Base-by-base conservation (phyloP, 805 yeast species). In the Blastobotrys parvus region DNA sequence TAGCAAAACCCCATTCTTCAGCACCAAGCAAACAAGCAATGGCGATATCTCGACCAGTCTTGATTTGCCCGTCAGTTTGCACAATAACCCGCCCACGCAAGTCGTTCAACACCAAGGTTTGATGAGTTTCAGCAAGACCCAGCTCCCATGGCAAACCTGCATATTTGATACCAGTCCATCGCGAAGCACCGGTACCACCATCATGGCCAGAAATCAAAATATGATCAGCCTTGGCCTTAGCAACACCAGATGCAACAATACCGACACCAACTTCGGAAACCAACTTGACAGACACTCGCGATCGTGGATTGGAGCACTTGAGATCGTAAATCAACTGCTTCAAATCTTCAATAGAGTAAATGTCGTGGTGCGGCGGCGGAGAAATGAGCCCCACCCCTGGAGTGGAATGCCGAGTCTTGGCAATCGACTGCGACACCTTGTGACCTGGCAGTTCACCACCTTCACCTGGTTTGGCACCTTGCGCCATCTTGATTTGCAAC, bases 151-250 rank as follows among this genome's bases (percentile, higher is more conserved):
- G 97, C 53, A 90, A 74, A 67, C 98, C 97, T 45, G 98, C 96
- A 62, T 89, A 81, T 64, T 89, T 89, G 62, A 90, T 88, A 62
- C 95, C 92, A 17, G 97, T 89, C 87, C 94, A 86, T 64, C 94
- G 78, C 47, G 96, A 90, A 46, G 98, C 98, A 80, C 98, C 98
- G 45, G 98, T 90, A 71, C 98, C 98, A 77, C 98, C 98, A 66
- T 90, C 97, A 60, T 94, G 97, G 58, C 97, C 97, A 47, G 96
- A 85, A 51, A 90, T 85, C 61, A 90, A 74, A 58, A 90, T 83
- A 61, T 90, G 95, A 62, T 92, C 97, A 11, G 97, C 96, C 61
- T 92, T 94, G 16, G 98, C 98, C 69, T 90, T 90, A 47, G 97
- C 97, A 22, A 90, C 98, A 75, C 98, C 98, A 35, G 97, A 87